phyloP scores from a whole-genome alignment of 2,329 filamentous ascomycete species.

The Pseudocercospora ulei region DNA sequence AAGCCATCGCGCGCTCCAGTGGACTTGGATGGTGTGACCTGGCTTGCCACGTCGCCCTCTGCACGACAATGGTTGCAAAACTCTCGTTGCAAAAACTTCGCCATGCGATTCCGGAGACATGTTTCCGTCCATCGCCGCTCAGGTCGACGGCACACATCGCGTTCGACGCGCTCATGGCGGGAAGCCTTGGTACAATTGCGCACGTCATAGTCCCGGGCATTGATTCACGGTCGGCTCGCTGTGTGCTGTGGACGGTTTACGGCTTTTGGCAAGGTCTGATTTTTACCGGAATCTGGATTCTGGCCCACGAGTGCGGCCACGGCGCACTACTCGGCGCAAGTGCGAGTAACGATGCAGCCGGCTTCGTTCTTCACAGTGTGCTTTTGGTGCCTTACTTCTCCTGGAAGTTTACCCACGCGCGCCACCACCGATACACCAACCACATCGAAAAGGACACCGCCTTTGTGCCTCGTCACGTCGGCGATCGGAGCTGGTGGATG shows the following conservation, averaged over 20 bases:
- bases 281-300: constrained; percentile 60
- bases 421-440: constrained; percentile 57
- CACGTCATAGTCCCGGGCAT: constrained; percentile 6
- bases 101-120: constrained; percentile 14
- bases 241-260: constrained; percentile 38
- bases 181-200: constrained; percentile 9
- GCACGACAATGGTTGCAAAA: background rate
- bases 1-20: no score
- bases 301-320: constrained; percentile 63
- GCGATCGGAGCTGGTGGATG: constrained; percentile 10
- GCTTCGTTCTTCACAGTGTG: constrained; percentile 56
- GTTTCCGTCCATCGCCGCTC: constrained; percentile 10
- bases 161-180: constrained; percentile 9
- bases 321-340: constrained; percentile 54
- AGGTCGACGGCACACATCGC: constrained; percentile 13
- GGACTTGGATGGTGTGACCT: no score
- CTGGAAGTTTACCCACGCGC: constrained; percentile 61
- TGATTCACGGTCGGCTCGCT: constrained; percentile 8
- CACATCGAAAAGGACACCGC: constrained; percentile 33
- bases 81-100: constrained; percentile 1
- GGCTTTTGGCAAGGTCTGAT: constrained; percentile 56
- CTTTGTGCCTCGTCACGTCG: constrained; percentile 30
- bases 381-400: constrained; percentile 62
- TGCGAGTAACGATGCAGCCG: constrained; percentile 51
- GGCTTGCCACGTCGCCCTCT: background rate